Evolutionary conservation across 257 asterid genomes (phyloP), one percentile per base, ranked within the genome.

Genomic region (Echium plantagineum): DNA sequence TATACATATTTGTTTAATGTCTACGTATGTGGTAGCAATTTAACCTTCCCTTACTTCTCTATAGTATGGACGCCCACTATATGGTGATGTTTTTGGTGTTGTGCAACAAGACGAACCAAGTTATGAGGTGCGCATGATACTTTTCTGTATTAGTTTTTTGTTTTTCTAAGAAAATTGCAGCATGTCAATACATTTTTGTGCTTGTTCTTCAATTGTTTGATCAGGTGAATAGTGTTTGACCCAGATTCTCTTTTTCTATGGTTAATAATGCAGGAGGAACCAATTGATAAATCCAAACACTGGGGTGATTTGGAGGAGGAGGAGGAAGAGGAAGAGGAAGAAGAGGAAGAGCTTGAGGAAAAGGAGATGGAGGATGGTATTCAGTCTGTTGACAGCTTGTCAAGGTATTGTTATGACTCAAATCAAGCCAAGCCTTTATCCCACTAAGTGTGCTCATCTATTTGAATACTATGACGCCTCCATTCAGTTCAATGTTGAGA

Each of bases 261-360:
- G 19, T 69, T 21, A 9, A 59, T 59, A 35, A 28, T 47, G 67
- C 77, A 90, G 98, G 98, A 87, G 72, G 98, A 90, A 78, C 94
- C 95, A 9, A 79, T 90, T 60, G 96, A 90, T 72, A 87, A 87
- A 80, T 62, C 76, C 22, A 90, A 87, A 79, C 98, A 90, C 71
- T 90, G 98, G 98, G 98, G 98, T 21, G 96, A 87, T 66, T 76
- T 87, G 80, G 96, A 85, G 72, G 95, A 90, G 67, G 98, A 90
- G 66, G 96, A 90, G 64, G 97, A 85, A 26, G 90, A 79, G 30
- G 96, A 90, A 28, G 94, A 83, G 9, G 82, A 78, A 7, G 97
- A 80, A 17, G 84, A 87, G 35, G 97, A 90, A 42, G 79, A 77
- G 69, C 64, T 90, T 63, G 96, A 78, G 70, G 96, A 90, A 62